Base-by-base conservation (phyloP, 2,329 filamentous ascomycete species). In the Ambrosiella beaveri region DNA sequence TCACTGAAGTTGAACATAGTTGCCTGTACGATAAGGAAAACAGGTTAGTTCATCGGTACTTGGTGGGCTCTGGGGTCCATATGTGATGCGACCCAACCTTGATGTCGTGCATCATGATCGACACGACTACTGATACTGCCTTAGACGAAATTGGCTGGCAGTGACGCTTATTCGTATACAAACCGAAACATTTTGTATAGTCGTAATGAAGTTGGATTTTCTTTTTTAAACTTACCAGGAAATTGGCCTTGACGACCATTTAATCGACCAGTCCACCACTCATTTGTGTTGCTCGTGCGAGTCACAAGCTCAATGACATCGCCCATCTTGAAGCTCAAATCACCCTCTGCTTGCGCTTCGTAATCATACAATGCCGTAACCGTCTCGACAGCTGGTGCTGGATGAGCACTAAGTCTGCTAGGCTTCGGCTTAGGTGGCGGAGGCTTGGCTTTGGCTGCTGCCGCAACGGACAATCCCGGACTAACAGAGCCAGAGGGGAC, bases 331-430 rank as follows among this genome's bases (percentile, higher is more conserved):
- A 98, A 98, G 65, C 87, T 95, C 62, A 98, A 73, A 68, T 98
- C 93, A 2, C 90, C 90, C 63, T 95, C 89, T 1, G 91, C 90
- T 68, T 97, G 90, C 5, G 93, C 93, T 62, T 95, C 88, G 66
- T 95, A 98, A 67, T 97, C 93, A 70, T 96, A 98, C 62, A 98
- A 71, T 7, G 93, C 93, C 2, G 89, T 96, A 39, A 86, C 89
- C 0, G 80, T 90, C 69, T 96, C 90, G 0, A 79, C 78, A 0
- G 75, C 72, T 0, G 85, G 81, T 0, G 73, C 70, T 0, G 82
- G 79, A 13, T 73, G 76, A 41, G 44, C 44, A 63, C 77, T 84
- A 52, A 97, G 74, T 57, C 82, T 76, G 51, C 78, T 83, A 2
- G 90, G 89, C 74, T 95, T 93, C 1, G 90, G 87, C 63, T 81